Evolutionary conservation across 2,329 filamentous ascomycete species (phyloP).

Genomic region (Podosphaera xanthii): DNA sequence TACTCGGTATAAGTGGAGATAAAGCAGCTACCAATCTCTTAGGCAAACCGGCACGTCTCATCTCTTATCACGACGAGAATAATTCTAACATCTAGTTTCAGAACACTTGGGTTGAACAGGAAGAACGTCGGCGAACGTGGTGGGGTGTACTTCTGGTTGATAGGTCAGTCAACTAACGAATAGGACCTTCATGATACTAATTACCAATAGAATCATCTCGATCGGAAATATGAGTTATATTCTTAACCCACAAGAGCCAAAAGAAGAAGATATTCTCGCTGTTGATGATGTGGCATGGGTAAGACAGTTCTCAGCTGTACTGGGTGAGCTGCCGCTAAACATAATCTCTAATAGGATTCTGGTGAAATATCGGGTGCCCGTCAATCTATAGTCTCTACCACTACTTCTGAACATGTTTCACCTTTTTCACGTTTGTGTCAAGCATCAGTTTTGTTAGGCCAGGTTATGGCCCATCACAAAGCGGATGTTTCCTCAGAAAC

Average conservation of each 20-base stretch:
- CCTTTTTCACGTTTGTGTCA: conserved; percentile 28
- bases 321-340: not conserved
- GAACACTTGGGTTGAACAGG: conserved; percentile 24
- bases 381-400: conserved; percentile 13
- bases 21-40: conserved; percentile 18
- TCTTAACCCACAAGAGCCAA: conserved; percentile 14
- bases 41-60: conserved; percentile 16
- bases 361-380: conserved; percentile 16
- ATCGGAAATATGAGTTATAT: conserved; percentile 13
- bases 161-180: conserved; percentile 11
- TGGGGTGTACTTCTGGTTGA: conserved; percentile 27
- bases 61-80: not conserved
- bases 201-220: conserved; percentile 11
- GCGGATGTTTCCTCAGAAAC: conserved; percentile 8
- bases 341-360: conserved; percentile 14
- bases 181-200: conserved; percentile 2
- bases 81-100: conserved; percentile 5
- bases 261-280: conserved; percentile 9
- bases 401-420: conserved; percentile 23
- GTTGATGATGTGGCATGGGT: conserved; percentile 20
- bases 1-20: conserved; percentile 21
- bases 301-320: conserved; percentile 2
- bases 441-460: conserved; percentile 17
- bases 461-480: conserved; percentile 16
- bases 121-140: conserved; percentile 24